A percentile compares a stretch with the other conserved stretches of the same genome.
phyloP scores from a whole-genome alignment of 305 asterid genomes.

The Fraxinus xanthoxyloides region DNA sequence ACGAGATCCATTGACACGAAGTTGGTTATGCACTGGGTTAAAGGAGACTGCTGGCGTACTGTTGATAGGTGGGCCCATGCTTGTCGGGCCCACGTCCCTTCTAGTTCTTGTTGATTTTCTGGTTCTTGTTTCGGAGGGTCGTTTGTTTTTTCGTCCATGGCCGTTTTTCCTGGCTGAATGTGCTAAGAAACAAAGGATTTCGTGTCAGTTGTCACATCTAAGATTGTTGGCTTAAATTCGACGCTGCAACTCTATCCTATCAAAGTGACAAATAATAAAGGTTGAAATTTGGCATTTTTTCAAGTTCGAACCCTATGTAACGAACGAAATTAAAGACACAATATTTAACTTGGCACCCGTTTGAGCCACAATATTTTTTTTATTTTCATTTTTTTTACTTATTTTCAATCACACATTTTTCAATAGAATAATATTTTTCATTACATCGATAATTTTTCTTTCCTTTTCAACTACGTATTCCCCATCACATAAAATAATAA shows the following conservation, averaged over 20 bases:
- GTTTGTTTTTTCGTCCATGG: constrained; percentile 29
- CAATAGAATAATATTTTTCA: too few species aligned
- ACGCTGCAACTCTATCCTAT: not conserved
- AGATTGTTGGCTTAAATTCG: not conserved
- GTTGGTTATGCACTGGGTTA: constrained; percentile 86
- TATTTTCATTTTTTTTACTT: too few species aligned
- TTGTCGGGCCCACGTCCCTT: constrained; percentile 32
- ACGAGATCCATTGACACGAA: constrained; percentile 86
- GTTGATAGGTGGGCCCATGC: constrained; percentile 54
- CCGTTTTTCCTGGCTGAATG: not conserved
- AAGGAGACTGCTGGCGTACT: constrained; percentile 53
- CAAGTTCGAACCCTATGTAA: too few species aligned
- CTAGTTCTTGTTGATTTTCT: not conserved
- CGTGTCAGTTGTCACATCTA: not conserved
- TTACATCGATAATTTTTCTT: too few species aligned
- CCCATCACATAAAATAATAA: too few species aligned
- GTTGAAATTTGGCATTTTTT: too few species aligned
- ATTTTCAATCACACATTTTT: too few species aligned
- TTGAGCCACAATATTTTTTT: too few species aligned
- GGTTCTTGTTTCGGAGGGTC: not conserved
- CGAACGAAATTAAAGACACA: too few species aligned
- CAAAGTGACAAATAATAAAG: too few species aligned
- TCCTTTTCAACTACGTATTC: too few species aligned
- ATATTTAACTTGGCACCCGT: too few species aligned
- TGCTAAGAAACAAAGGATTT: not conserved